Percentiles rank a stretch among this genome's conserved stretches.
Evolutionary conservation across 306 rosid genomes (phyloP).

Genomic region (Alnus glutinosa): DNA sequence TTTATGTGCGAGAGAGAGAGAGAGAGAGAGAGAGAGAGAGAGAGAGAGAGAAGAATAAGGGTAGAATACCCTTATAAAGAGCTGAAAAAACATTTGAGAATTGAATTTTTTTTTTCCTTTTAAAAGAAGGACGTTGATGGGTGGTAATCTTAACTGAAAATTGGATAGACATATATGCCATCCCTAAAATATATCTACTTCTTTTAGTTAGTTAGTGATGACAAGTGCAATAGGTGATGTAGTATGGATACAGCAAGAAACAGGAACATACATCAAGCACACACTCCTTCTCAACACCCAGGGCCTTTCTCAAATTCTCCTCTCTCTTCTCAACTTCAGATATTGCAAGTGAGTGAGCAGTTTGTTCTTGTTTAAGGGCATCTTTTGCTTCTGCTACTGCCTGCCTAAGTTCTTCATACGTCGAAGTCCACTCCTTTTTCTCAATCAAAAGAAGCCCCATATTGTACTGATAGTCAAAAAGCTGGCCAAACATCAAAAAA

Average conservation of each 20-base stretch:
- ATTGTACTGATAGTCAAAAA: slow-evolving; percentile 87
- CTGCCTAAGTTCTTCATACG: slow-evolving; percentile 53
- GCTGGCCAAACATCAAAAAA: slow-evolving; percentile 48
- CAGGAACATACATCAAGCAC: slow-evolving; percentile 82
- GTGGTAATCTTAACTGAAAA: neutral
- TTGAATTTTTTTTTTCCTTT: neutral
- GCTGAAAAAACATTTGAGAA: neutral
- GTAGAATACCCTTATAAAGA: too few relatives aligned
- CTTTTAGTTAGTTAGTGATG: neutral
- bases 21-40: neutral
- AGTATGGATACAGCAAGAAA: neutral
- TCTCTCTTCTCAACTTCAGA: slow-evolving; percentile 83
- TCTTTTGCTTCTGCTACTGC: slow-evolving; percentile 62
- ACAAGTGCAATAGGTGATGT: neutral
- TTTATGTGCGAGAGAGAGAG: neutral
- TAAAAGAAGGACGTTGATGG: neutral
- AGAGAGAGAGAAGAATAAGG: too few relatives aligned
- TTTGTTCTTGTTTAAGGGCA: slow-evolving; percentile 65
- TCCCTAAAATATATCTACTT: neutral
- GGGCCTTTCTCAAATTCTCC: slow-evolving; percentile 80
- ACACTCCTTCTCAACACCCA: slow-evolving; percentile 96
- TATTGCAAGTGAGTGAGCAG: slow-evolving; percentile 65
- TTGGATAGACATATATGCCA: neutral
- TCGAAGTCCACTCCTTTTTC: slow-evolving; percentile 87
- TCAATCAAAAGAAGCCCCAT: slow-evolving; percentile 98